These are phyloP conservation scores for Inga leiocalycina DNA, from an alignment of 306 rosid genomes.

Conservation along the genomic window DNA sequence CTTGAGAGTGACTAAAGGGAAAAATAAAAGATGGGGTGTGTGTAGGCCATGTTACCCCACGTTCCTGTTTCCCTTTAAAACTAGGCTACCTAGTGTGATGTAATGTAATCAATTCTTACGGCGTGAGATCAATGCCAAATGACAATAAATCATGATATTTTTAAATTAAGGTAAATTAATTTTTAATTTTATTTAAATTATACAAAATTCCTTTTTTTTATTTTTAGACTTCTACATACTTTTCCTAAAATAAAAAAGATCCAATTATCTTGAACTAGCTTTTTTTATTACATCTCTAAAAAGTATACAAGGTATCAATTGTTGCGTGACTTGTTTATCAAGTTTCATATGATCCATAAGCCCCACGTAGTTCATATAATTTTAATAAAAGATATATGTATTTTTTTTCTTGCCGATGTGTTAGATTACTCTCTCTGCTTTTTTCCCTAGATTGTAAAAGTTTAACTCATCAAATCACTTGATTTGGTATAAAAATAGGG, in stretches of 20 bases:
- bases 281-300: too few relatives aligned
- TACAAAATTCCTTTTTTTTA: background rate
- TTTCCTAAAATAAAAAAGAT: background rate
- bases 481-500: background rate
- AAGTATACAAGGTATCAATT: too few relatives aligned
- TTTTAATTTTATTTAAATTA: background rate
- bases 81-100: background rate
- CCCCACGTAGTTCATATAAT: too few relatives aligned
- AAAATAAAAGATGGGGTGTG: slow-evolving; percentile 2
- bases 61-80: slow-evolving; percentile 40
- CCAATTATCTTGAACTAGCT: background rate
- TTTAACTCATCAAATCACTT: background rate
- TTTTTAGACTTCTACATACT: background rate
- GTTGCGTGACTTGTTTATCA: background rate
- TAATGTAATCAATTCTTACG: background rate
- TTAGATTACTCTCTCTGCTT: too few relatives aligned
- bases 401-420: background rate
- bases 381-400: too few relatives aligned
- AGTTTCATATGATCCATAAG: background rate
- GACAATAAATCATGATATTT: background rate
- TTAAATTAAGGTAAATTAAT: background rate
- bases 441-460: too few relatives aligned
- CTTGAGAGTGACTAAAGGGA: slow-evolving; percentile 53
- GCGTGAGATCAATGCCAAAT: background rate
- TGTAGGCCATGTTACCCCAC: slow-evolving; percentile 48